These are phyloP conservation scores for Suillus americanus DNA, from an alignment of 768 basidiomycete species.

Conservation along the genomic window DNA sequence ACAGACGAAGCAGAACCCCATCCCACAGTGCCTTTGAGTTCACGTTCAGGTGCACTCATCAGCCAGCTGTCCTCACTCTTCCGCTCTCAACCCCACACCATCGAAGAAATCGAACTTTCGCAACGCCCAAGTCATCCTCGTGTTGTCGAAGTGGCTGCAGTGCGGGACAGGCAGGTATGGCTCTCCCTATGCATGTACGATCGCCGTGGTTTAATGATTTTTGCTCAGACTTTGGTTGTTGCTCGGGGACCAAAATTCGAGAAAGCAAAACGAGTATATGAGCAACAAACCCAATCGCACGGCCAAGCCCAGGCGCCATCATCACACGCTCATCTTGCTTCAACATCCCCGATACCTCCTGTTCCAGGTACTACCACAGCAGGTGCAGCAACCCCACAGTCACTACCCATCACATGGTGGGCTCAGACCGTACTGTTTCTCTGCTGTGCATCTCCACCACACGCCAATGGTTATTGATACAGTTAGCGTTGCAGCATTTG, in stretches of 20 bases:
- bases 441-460: not conserved
- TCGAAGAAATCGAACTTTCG: no score
- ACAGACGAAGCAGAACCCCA: no score
- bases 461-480: not conserved
- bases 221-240: not conserved
- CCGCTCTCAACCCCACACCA: not conserved
- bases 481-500: not conserved
- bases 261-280: not conserved
- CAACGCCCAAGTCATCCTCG: not conserved
- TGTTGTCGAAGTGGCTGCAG: not conserved
- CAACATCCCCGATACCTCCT: not conserved
- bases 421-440: not conserved
- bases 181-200: not conserved
- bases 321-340: not conserved
- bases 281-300: not conserved
- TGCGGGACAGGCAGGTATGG: not conserved
- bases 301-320: not conserved
- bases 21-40: no score
- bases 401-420: not conserved
- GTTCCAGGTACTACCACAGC: not conserved
- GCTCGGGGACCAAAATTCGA: not conserved
- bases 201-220: not conserved
- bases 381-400: not conserved
- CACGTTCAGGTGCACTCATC: no score
- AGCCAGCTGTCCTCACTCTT: no score